phyloP scores from a whole-genome alignment of 441 rosid species.

The Melastoma candidum region DNA sequence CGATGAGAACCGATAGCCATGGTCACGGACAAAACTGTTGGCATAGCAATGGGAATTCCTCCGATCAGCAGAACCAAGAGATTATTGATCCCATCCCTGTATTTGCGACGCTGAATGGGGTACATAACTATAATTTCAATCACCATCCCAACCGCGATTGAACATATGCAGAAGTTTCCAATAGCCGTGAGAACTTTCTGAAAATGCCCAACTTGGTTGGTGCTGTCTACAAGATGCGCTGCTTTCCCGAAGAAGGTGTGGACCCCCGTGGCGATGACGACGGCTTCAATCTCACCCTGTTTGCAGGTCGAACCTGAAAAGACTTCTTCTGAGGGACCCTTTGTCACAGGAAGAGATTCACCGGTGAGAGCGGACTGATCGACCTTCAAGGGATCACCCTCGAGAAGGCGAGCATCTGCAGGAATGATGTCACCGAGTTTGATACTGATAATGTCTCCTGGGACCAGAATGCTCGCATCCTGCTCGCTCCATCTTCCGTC shows the following conservation, averaged over 20 bases:
- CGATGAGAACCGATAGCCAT: slow-evolving; percentile 98
- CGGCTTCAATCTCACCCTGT: slow-evolving; percentile 60
- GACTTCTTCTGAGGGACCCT: slow-evolving; percentile 41
- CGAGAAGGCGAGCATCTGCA: slow-evolving; percentile 66
- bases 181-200: slow-evolving; percentile 80
- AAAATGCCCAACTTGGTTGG: slow-evolving; percentile 64
- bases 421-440: slow-evolving; percentile 58
- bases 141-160: slow-evolving; percentile 65
- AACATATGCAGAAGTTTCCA: slow-evolving; percentile 92
- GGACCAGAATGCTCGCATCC: slow-evolving; percentile 84
- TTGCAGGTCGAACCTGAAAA: slow-evolving; percentile 69
- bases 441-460: slow-evolving; percentile 64
- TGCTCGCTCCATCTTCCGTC: slow-evolving; percentile 80
- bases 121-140: slow-evolving; percentile 84
- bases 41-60: slow-evolving; percentile 97
- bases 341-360: slow-evolving; percentile 57
- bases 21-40: slow-evolving; percentile 83
- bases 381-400: slow-evolving; percentile 58
- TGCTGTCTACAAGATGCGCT: slow-evolving; percentile 64
- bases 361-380: slow-evolving; percentile 65
- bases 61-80: slow-evolving; percentile 91
- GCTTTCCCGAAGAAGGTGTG: slow-evolving; percentile 70
- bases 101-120: slow-evolving; percentile 66
- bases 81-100: slow-evolving; percentile 84
- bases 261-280: slow-evolving; percentile 61